These are phyloP conservation scores for Globisporangium yorkense DNA, from an alignment of 352 stramenopile species.

Conservation along the genomic window DNA sequence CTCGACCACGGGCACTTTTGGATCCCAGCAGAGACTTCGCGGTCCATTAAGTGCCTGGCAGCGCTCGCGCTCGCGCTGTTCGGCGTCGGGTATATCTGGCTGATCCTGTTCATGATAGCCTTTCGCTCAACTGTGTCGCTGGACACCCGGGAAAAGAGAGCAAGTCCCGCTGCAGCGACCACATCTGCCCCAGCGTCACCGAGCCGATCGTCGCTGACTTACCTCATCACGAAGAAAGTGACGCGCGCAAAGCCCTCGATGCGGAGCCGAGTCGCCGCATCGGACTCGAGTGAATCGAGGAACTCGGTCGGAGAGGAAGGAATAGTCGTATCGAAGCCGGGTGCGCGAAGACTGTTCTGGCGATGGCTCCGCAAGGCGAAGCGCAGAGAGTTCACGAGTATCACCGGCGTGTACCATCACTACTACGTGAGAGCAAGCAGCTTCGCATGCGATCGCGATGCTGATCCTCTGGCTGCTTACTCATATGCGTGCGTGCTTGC, in stretches of 20 bases:
- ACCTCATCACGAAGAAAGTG: background rate
- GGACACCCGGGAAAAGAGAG: background rate
- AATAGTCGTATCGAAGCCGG: no score
- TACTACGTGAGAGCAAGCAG: conserved; percentile 2
- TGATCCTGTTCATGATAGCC: conserved; percentile 13
- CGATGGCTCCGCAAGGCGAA: background rate
- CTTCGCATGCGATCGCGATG: background rate
- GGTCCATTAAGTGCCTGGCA: background rate
- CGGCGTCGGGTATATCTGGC: conserved; percentile 7
- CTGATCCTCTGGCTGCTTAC: background rate
- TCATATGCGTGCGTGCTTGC: background rate
- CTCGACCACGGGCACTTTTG: conserved; percentile 18
- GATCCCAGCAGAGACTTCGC: conserved; percentile 7
- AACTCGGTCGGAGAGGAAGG: background rate
- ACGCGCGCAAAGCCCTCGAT: background rate
- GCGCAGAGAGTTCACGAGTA: conserved; percentile 1
- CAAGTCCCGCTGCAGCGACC: background rate
- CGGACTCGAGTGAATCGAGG: background rate
- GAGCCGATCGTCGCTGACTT: background rate
- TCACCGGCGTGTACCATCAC: conserved; percentile 1
- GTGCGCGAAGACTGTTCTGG: background rate
- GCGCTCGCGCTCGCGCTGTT: background rate
- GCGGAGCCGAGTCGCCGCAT: background rate
- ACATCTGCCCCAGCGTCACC: background rate
- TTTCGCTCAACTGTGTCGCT: conserved; percentile 5